Conservation (phyloP, 1,139 yeast species). For the Blastobotrys arbuscula region DNA sequence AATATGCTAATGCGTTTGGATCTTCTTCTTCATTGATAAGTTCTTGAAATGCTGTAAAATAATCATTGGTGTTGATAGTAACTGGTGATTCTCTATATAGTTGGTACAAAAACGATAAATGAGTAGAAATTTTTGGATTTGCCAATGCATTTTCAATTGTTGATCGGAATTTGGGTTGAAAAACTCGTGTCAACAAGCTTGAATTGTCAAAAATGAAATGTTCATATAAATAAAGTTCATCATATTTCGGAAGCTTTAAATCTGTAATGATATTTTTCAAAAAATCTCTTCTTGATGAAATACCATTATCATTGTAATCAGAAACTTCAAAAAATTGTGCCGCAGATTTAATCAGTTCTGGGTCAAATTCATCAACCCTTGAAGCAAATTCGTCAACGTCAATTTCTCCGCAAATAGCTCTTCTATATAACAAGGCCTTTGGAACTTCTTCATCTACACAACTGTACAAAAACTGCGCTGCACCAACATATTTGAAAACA, state of each 20-base stretch:
- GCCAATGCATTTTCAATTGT: constrained; percentile 35
- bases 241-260: constrained; percentile 1
- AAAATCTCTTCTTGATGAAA: constrained; percentile 1
- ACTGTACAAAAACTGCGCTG: neutral
- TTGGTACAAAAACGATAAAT: constrained; percentile 55
- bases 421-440: neutral
- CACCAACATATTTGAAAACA: neutral
- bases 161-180: constrained; percentile 39
- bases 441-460: neutral
- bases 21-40: constrained; percentile 40
- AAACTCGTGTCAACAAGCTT: constrained; percentile 30
- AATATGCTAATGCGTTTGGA: constrained; percentile 46
- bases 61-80: constrained; percentile 68
- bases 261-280: neutral
- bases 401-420: constrained; percentile 4
- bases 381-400: constrained; percentile 3
- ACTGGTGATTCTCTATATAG: constrained; percentile 79
- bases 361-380: constrained; percentile 7
- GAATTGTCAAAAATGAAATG: constrained; percentile 25
- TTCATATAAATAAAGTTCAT: constrained; percentile 23
- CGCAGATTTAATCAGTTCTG: neutral
- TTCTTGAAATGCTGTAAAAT: constrained; percentile 63
- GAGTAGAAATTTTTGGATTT: constrained; percentile 31
- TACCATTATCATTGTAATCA: neutral
- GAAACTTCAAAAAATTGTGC: neutral